Evolutionary conservation across 1,139 yeast species (phyloP).

Genomic region (Pichia sp.): DNA sequence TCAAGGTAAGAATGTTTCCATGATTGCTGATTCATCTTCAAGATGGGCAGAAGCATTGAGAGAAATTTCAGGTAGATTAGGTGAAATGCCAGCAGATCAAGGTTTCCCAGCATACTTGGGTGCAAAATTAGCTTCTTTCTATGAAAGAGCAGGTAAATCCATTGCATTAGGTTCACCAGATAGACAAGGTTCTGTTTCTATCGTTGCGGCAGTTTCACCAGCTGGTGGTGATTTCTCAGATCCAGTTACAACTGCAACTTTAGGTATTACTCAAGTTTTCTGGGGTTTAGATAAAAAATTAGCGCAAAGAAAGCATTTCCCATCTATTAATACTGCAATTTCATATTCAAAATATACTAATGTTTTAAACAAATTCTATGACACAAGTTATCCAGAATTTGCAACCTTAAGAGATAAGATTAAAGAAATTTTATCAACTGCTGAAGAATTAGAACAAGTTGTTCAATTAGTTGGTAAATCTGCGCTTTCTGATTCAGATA

Average conservation of each 20-base stretch:
- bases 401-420: conserved; percentile 84
- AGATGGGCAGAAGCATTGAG: conserved; percentile 99
- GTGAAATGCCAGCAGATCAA: conserved; percentile 99
- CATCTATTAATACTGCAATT: conserved; percentile 91
- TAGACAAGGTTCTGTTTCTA: conserved; percentile 93
- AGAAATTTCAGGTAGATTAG: conserved; percentile 99
- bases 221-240: conserved; percentile 99
- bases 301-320: conserved; percentile 99
- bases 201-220: conserved; percentile 99
- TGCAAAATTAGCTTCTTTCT: conserved; percentile 96
- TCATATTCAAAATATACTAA: conserved; percentile 95
- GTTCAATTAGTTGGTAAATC: conserved; percentile 98
- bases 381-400: conserved; percentile 81
- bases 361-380: conserved; percentile 81
- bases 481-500: conserved; percentile 92
- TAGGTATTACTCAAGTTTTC: conserved; percentile 98
- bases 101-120: conserved; percentile 99
- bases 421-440: conserved; percentile 89
- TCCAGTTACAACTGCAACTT: conserved; percentile 96
- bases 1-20: conserved; percentile 97
- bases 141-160: conserved; percentile 99
- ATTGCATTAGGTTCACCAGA: conserved; percentile 93
- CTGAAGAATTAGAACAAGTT: conserved; percentile 97
- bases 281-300: conserved; percentile 99
- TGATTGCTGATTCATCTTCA: conserved; percentile 99